Evolutionary conservation across 2,329 filamentous ascomycete species (phyloP).

Genomic region (Colletotrichum spaethianum): DNA sequence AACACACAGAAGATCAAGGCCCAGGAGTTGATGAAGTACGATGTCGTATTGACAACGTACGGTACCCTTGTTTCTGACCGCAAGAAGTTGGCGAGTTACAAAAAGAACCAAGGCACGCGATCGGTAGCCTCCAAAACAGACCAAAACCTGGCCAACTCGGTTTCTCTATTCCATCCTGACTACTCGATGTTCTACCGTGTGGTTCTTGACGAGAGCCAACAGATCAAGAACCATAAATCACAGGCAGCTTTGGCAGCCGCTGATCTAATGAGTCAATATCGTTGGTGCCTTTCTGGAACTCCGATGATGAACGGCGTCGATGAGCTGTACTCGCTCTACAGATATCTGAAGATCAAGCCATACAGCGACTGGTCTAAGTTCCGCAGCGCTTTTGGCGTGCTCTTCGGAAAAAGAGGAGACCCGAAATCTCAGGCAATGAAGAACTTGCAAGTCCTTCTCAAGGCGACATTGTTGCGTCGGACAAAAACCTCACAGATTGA

Average conservation of each 20-base stretch:
- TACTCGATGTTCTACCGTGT: constrained; percentile 76
- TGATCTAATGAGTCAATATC: constrained; percentile 69
- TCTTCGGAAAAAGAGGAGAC: constrained; percentile 57
- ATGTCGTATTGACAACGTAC: constrained; percentile 86
- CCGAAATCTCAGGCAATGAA: constrained; percentile 76
- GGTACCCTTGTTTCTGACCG: constrained; percentile 78
- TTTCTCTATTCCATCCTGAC: constrained; percentile 73
- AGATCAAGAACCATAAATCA: constrained; percentile 81
- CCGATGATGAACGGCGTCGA: constrained; percentile 90
- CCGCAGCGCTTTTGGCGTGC: constrained; percentile 60
- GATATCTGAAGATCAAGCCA: constrained; percentile 82
- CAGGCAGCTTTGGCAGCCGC: constrained; percentile 65
- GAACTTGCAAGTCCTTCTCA: constrained; percentile 81
- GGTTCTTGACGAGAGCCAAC: constrained; percentile 85
- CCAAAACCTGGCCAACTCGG: constrained; percentile 53
- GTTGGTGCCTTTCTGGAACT: constrained; percentile 85
- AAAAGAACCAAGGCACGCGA: constrained; percentile 60
- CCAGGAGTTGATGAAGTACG: constrained; percentile 73
- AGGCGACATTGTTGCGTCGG: constrained; percentile 85
- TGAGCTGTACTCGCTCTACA: constrained; percentile 83
- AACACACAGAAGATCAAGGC: constrained; percentile 68
- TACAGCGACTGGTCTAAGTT: constrained; percentile 79
- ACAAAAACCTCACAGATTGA: constrained; percentile 86
- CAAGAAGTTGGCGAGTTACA: constrained; percentile 64
- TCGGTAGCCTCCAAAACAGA: constrained; percentile 55